Conservation (phyloP, 805 yeast genomes). For the Teunomyces pallodes region DNA sequence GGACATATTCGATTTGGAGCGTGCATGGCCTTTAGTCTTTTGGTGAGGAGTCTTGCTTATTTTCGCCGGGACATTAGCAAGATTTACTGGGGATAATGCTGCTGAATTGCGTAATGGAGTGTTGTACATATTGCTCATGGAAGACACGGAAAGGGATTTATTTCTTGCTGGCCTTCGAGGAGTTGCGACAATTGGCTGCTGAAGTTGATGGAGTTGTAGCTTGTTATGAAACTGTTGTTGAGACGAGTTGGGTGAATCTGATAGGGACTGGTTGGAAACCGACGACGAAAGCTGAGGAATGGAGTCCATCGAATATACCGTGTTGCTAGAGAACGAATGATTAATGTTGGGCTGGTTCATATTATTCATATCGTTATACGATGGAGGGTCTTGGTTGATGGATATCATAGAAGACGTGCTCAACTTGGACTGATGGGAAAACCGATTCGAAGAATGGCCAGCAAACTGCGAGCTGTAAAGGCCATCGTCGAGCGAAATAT, state of each 20-base stretch:
- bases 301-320: constrained; percentile 30
- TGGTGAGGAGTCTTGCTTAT: constrained; percentile 38
- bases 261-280: constrained; percentile 32
- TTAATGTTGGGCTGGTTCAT: not conserved
- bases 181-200: constrained; percentile 22
- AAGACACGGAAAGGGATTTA: constrained; percentile 33
- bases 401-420: constrained; percentile 25
- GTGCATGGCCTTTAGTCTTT: constrained; percentile 31
- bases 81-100: constrained; percentile 21
- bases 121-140: constrained; percentile 21
- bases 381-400: constrained; percentile 20
- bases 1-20: constrained; percentile 41
- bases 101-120: constrained; percentile 33
- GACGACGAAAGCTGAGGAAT: constrained; percentile 37
- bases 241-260: constrained; percentile 30
- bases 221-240: constrained; percentile 11
- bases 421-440: constrained; percentile 16
- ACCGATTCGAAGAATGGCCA: not conserved
- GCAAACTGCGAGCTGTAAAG: constrained; percentile 9
- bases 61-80: constrained; percentile 17
- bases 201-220: constrained; percentile 7
- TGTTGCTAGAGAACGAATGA: constrained; percentile 19
- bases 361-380: not conserved
- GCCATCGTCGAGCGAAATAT: constrained; percentile 19
- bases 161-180: constrained; percentile 34